phyloP scores from a whole-genome alignment of 495 filamentous ascomycete species.

The Bathelium albidoporum region DNA sequence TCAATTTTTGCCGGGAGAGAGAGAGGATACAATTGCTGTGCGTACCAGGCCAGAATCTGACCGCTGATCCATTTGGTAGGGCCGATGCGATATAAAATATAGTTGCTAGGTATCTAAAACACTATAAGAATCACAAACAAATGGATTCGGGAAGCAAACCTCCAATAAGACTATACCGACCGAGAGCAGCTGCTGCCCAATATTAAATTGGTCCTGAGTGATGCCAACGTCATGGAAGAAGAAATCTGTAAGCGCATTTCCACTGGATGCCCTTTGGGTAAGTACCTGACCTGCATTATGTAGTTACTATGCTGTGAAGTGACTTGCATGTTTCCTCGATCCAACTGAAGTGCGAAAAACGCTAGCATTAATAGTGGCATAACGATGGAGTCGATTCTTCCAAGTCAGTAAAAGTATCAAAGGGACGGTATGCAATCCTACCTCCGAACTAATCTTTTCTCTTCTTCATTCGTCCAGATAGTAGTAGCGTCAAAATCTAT shows the following conservation, averaged over 20 bases:
- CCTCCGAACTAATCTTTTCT: conserved; percentile 13
- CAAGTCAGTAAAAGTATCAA: background rate
- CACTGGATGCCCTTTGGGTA: conserved; percentile 3
- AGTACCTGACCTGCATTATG: background rate
- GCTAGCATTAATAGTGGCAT: conserved; percentile 15
- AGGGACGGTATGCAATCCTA: background rate
- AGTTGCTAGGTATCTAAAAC: conserved; percentile 28
- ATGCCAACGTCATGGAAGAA: conserved; percentile 39
- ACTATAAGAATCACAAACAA: background rate
- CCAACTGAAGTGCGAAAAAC: conserved; percentile 13
- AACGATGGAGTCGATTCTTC: conserved; percentile 9
- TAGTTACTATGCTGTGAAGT: background rate
- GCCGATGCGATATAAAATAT: conserved; percentile 45
- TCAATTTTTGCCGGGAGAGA: background rate
- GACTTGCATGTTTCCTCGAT: conserved; percentile 13
- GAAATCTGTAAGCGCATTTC: conserved; percentile 14
- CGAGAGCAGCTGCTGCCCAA: conserved; percentile 45
- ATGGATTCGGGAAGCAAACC: conserved; percentile 35
- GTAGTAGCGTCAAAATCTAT: background rate
- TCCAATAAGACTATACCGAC: conserved; percentile 49
- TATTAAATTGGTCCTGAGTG: conserved; percentile 48
- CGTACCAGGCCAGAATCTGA: conserved; percentile 39
- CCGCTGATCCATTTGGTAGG: conserved; percentile 44
- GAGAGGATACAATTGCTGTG: background rate
- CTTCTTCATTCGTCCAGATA: conserved; percentile 12